Conservation (phyloP, 2,329 filamentous ascomycete species). For the Rugonectria rugulosa region DNA sequence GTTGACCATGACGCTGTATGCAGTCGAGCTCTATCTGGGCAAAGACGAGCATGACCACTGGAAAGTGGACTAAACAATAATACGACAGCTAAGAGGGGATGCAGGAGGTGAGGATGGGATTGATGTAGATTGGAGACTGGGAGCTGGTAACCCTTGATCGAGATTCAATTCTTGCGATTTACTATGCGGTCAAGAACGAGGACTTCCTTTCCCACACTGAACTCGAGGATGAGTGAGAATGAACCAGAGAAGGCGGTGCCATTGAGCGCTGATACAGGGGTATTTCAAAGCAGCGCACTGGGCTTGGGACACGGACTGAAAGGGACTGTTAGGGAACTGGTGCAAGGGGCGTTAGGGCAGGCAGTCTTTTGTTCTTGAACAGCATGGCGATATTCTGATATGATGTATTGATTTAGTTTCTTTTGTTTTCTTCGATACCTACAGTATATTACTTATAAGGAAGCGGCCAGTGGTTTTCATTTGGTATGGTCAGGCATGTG, state of each 20-base stretch:
- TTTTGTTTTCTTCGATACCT: constrained; percentile 13
- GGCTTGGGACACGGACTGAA: constrained; percentile 33
- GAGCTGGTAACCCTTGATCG: neutral
- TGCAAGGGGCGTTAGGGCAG: constrained; percentile 42
- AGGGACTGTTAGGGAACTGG: constrained; percentile 31
- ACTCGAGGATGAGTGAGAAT: constrained; percentile 3
- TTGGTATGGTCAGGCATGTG: neutral
- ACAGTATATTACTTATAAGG: constrained; percentile 20
- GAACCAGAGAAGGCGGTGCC: constrained; percentile 21
- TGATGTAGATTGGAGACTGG: neutral
- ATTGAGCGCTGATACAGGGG: constrained; percentile 28
- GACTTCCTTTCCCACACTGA: constrained; percentile 10
- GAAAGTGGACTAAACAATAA: constrained; percentile 81
- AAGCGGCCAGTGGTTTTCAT: constrained; percentile 9
- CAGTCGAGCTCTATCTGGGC: constrained; percentile 87
- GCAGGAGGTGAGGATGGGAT: neutral
- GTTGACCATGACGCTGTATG: constrained; percentile 88
- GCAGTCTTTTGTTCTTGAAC: constrained; percentile 38
- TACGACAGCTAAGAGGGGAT: neutral
- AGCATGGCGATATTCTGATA: constrained; percentile 45
- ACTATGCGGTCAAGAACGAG: constrained; percentile 18
- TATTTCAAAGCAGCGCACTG: constrained; percentile 29
- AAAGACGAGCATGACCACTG: constrained; percentile 90
- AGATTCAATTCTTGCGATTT: constrained; percentile 6
- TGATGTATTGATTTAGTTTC: constrained; percentile 35